Evolutionary conservation across 805 yeast species (phyloP).

Genomic region (Myxozyma udenii): DNA sequence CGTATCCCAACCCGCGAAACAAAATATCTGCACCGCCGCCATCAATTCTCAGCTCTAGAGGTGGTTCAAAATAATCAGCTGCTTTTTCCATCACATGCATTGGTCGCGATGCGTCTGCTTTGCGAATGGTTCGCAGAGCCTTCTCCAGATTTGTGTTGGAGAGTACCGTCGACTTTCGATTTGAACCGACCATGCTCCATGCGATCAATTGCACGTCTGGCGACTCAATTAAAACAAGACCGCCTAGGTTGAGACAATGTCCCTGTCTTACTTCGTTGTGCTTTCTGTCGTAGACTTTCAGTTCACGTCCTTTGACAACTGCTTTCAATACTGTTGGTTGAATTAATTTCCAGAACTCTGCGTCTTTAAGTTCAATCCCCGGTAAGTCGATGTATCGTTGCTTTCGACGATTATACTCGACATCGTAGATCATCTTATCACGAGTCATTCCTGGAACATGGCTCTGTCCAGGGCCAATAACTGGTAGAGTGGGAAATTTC

Average conservation of each 20-base stretch:
- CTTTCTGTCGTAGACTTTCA: constrained; percentile 29
- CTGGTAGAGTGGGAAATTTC: not conserved
- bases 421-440: constrained; percentile 44
- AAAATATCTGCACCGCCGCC: constrained; percentile 33
- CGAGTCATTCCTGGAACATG: constrained; percentile 71
- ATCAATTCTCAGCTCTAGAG: constrained; percentile 13
- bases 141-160: constrained; percentile 32
- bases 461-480: constrained; percentile 40
- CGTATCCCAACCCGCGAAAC: constrained; percentile 37
- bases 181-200: constrained; percentile 36
- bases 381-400: constrained; percentile 36
- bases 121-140: constrained; percentile 22
- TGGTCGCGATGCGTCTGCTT: constrained; percentile 27
- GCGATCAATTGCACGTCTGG: constrained; percentile 33
- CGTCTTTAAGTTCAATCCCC: constrained; percentile 34
- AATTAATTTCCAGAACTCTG: constrained; percentile 29
- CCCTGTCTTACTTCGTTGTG: constrained; percentile 30
- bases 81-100: constrained; percentile 29
- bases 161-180: constrained; percentile 24
- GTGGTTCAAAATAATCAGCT: constrained; percentile 4
- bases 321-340: constrained; percentile 29
- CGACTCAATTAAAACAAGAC: constrained; percentile 35
- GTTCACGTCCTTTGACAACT: constrained; percentile 14
- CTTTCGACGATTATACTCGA: constrained; percentile 35
- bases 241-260: constrained; percentile 36